Base-by-base conservation (phyloP, 2,329 filamentous ascomycete species). In the Macroventuria anomochaeta region DNA sequence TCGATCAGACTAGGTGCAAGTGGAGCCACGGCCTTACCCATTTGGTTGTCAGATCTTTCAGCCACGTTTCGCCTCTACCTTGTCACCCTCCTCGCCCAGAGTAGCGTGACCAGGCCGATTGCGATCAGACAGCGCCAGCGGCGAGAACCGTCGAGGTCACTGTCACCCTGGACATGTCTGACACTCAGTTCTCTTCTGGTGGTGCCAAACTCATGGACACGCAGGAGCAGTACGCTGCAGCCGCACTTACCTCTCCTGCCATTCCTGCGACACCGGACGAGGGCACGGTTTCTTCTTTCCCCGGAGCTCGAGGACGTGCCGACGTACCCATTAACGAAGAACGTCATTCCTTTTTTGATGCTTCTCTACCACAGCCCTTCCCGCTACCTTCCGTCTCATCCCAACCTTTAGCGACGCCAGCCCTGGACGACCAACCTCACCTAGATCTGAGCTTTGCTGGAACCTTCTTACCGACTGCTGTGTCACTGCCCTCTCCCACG, bases 401-500 rank as follows among this genome's bases (percentile, higher is more conserved):
- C 34, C 53, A 53, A 34, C 58, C 61, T 44, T 34, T 68, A 15
- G 54, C 63, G 18, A 67, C 67, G n/a, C 71, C 71, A 18, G 52
- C 56, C 38, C 56, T 62, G 26, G 70, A 72, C 36, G 39, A 57
- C 34, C 63, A 57, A 15, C 67, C 66, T 28, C 63, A 67, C 26
- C 55, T 72, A 46, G 61, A 62, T 46, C 56, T 69, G 53, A 59
- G 48, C 43, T 68, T 71, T 59, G 66, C 62, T 46, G 61, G 51
- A 26, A 52, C 58, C 46, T 61, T 51, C 39, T 59, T 74, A n/a
- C 68, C 68, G 21, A 65, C 58, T 50, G 55, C 64, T 58, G 60
- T 67, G 34, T 68, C 70, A 48, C 65, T 73, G 23, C 67, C 70
- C 34, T 59, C 71, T 25, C 65, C 69, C 28, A 65, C 64, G n/a